Percentiles rank a stretch among this genome's conserved stretches.
Evolutionary conservation across 306 rosid genomes (phyloP).

Genomic region (Medicago lupulina): DNA sequence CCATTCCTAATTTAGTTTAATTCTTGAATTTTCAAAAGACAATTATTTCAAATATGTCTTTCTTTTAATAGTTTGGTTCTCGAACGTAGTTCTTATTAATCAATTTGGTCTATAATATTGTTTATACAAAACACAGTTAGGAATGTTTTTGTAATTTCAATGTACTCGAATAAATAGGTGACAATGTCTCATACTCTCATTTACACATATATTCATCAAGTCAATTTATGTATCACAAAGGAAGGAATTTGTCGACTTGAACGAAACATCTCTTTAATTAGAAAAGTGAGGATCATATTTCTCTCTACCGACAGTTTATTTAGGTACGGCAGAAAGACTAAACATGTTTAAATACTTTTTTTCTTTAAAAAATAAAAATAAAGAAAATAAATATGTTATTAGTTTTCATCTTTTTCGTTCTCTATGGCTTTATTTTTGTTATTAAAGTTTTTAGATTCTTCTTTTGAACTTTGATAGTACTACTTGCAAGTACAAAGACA

Average conservation of each 20-base stretch:
- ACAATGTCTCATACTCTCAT: background rate
- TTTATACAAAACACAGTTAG: background rate
- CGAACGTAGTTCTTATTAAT: no score
- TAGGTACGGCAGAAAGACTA: constrained; percentile 12
- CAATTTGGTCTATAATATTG: no score
- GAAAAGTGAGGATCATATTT: constrained; percentile 22
- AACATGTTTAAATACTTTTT: constrained; percentile 6
- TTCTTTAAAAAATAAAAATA: no score
- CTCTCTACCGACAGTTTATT: constrained; percentile 44
- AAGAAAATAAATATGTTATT: background rate
- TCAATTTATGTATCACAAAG: constrained; percentile 42
- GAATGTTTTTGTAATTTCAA: background rate
- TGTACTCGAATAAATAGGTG: background rate
- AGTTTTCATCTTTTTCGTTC: constrained; percentile 19
- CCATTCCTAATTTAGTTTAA: no score
- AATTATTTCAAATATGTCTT: no score
- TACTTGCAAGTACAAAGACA: constrained; percentile 49
- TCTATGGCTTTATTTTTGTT: constrained; percentile 26
- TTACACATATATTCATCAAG: constrained; percentile 5
- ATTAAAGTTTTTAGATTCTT: constrained; percentile 47
- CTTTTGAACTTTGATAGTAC: constrained; percentile 42
- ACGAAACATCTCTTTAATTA: constrained; percentile 36
- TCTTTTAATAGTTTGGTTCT: no score
- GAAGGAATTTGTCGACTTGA: constrained; percentile 38
- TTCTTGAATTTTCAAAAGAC: no score